Conservation (phyloP, 139 green algal species). For the Asterochloris erici region DNA sequence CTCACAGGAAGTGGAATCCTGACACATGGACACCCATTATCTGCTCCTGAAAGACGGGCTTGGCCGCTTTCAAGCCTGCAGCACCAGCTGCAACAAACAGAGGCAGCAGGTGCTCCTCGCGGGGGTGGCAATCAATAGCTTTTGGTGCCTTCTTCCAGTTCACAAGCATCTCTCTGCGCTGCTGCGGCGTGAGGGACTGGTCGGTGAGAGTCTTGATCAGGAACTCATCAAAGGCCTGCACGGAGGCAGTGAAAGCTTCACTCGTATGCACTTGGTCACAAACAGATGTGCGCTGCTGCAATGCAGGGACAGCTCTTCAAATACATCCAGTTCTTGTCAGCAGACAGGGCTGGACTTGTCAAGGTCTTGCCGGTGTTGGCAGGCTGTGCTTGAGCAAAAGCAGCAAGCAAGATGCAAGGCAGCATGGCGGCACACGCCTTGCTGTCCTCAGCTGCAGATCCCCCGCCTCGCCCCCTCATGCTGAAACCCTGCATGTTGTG, state of each 20-base stretch:
- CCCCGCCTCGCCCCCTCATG: neutral
- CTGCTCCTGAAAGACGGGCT: conserved; percentile 20
- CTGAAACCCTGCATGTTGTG: conserved; percentile 54
- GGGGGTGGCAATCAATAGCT: conserved; percentile 41
- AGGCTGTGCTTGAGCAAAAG: neutral
- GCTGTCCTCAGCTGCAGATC: neutral
- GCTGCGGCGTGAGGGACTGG: neutral
- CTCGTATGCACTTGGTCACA: neutral
- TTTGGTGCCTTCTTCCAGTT: conserved; percentile 35
- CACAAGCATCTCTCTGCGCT: conserved; percentile 22
- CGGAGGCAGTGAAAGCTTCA: neutral
- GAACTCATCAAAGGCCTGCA: conserved; percentile 50
- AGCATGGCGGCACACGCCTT: neutral
- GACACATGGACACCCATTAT: conserved; percentile 23
- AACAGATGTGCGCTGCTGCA: neutral
- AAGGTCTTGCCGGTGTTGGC: neutral
- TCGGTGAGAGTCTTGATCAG: conserved; percentile 24
- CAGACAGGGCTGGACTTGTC: neutral
- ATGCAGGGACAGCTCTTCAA: neutral
- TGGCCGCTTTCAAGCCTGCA: conserved; percentile 13
- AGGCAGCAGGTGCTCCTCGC: conserved; percentile 68
- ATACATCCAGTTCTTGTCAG: neutral
- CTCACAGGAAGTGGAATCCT: neutral
- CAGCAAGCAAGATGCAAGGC: neutral
- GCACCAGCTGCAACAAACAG: conserved; percentile 52